Evolutionary conservation across 441 rosid species (phyloP).

Genomic region (Brassica hybrid): DNA sequence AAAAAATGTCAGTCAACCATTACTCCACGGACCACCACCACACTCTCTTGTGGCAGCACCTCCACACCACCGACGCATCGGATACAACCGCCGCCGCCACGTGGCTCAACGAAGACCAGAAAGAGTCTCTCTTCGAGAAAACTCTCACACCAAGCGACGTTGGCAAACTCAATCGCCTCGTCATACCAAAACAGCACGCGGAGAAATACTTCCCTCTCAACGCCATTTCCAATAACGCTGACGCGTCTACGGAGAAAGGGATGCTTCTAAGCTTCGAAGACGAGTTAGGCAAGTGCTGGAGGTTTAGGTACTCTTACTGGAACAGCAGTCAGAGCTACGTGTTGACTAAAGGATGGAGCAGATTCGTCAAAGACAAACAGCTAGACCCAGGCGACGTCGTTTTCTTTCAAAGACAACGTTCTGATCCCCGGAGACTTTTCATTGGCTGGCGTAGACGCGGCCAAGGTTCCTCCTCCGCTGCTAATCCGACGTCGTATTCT

Average conservation of each 20-base stretch:
- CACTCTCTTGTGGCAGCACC: slow-evolving; percentile 46
- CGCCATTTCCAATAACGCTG: slow-evolving; percentile 52
- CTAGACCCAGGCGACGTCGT: slow-evolving; percentile 88
- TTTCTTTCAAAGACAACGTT: slow-evolving; percentile 66
- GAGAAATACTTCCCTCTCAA: slow-evolving; percentile 83
- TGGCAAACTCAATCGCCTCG: slow-evolving; percentile 88
- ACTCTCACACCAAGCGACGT: slow-evolving; percentile 89
- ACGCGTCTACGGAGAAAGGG: slow-evolving; percentile 76
- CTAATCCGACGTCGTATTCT: slow-evolving; percentile 11
- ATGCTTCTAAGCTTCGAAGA: slow-evolving; percentile 76
- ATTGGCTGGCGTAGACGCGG: slow-evolving; percentile 77
- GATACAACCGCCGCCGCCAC: slow-evolving; percentile 23
- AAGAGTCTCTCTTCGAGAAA: slow-evolving; percentile 76
- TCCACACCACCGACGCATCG: slow-evolving; percentile 42
- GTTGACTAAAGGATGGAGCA: slow-evolving; percentile 90
- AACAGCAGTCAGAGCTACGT: slow-evolving; percentile 95
- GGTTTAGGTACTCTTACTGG: slow-evolving; percentile 90
- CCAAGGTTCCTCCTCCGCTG: slow-evolving; percentile 16
- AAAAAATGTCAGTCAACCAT: slow-evolving; percentile 62
- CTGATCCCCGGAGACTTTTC: slow-evolving; percentile 59
- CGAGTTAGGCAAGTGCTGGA: slow-evolving; percentile 82
- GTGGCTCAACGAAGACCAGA: slow-evolving; percentile 33
- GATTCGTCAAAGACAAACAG: slow-evolving; percentile 86
- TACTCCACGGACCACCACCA: slow-evolving; percentile 52
- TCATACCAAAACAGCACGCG: slow-evolving; percentile 90